Evolutionary conservation across 2,329 filamentous ascomycete genomes (phyloP).

Genomic region (Cytospora schulzeri): DNA sequence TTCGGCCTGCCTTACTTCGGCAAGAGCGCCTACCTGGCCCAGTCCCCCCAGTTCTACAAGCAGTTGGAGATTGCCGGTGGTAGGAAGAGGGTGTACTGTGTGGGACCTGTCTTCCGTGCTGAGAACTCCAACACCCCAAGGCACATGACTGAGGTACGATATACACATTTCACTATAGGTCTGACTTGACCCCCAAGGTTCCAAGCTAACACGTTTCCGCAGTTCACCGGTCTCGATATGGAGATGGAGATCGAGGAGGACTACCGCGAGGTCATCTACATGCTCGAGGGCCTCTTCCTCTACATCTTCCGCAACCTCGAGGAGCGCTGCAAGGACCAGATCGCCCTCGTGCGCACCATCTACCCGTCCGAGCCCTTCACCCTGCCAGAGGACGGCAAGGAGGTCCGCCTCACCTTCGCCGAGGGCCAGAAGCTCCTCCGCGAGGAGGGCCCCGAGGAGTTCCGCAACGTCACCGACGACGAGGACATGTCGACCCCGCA

Average conservation of each 20-base stretch:
- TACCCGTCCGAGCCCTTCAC: conserved; percentile 80
- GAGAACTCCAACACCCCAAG: conserved; percentile 83
- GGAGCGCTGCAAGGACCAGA: conserved; percentile 68
- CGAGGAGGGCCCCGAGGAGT: conserved; percentile 70
- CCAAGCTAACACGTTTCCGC: conserved; percentile 3
- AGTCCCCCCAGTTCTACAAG: conserved; percentile 86
- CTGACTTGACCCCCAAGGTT: conserved; percentile 14
- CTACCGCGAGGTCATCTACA: conserved; percentile 73
- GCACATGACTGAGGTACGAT: conserved; percentile 73
- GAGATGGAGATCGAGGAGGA: conserved; percentile 84
- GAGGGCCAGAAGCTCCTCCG: conserved; percentile 78
- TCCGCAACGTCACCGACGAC: conserved; percentile 68
- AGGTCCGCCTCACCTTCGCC: conserved; percentile 75
- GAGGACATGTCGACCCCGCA: conserved; percentile 81
- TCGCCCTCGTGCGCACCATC: conserved; percentile 69
- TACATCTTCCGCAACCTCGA: conserved; percentile 78
- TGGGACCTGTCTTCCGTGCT: conserved; percentile 82
- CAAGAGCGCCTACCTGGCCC: conserved; percentile 76
- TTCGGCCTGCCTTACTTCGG: conserved; percentile 91
- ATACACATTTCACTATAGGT: neutral
- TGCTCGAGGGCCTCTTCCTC: conserved; percentile 74
- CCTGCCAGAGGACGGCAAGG: conserved; percentile 72
- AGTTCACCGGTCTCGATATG: conserved; percentile 85
- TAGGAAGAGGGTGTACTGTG: conserved; percentile 75
- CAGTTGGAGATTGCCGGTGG: conserved; percentile 82